These are phyloP conservation scores for Geotrichum restrictum DNA, from an alignment of 1,139 yeast species.

Conservation along the genomic window DNA sequence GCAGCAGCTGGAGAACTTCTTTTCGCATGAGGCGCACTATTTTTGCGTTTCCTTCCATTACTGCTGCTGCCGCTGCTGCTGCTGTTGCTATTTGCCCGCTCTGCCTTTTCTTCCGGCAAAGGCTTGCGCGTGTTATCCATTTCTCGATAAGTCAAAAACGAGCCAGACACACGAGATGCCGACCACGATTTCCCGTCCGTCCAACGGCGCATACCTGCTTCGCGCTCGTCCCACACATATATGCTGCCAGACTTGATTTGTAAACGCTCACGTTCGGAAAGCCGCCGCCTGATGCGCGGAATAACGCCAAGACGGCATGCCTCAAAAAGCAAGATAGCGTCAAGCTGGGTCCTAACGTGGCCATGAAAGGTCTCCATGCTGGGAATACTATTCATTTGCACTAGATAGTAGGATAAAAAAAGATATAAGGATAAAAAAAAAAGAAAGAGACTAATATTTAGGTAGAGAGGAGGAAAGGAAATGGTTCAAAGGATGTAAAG, in stretches of 20 bases:
- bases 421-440: not conserved
- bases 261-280: conserved; percentile 50
- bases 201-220: conserved; percentile 61
- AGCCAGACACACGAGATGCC: conserved; percentile 57
- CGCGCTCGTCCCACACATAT: conserved; percentile 58
- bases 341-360: conserved; percentile 47
- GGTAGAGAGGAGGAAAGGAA: not conserved
- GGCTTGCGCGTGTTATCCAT: conserved; percentile 7
- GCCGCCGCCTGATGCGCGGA: conserved; percentile 49
- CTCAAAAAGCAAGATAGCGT: conserved; percentile 54
- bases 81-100: too few species aligned
- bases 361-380: conserved; percentile 54
- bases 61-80: too few species aligned
- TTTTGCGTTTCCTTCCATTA: conserved; percentile 16
- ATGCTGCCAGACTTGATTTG: conserved; percentile 50
- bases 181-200: conserved; percentile 63
- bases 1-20: conserved; percentile 11
- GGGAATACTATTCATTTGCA: conserved; percentile 9
- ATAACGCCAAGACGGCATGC: conserved; percentile 49
- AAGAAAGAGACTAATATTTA: not conserved
- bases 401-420: not conserved
- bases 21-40: conserved; percentile 13
- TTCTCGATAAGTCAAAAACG: conserved; percentile 49
- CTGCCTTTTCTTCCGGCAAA: not conserved
- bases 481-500: not conserved